Percentiles rank a stretch among this genome's conserved stretches.
phyloP scores from a whole-genome alignment of 1,284 basidiomycete genomes.

The Serendipita sp. region DNA sequence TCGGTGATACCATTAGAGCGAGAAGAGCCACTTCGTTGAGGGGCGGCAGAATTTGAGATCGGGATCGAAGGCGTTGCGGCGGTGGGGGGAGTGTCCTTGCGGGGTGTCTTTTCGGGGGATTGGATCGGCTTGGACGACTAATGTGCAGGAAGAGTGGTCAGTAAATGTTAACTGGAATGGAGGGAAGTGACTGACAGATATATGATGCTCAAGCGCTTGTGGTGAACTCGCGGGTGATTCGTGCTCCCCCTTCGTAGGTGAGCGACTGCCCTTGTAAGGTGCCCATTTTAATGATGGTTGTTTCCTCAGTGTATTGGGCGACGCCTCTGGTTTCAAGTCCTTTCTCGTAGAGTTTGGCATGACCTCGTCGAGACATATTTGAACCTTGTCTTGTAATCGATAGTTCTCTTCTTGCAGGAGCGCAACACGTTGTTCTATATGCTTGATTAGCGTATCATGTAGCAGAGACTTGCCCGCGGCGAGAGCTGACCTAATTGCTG shows the following conservation, averaged over 20 bases:
- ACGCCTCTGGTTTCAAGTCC: not conserved
- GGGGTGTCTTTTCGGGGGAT: conserved; percentile 4
- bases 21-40: conserved; percentile 2
- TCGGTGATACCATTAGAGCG: conserved; percentile 5
- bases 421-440: conserved; percentile 50
- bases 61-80: conserved; percentile 7
- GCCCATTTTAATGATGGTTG: conserved; percentile 76
- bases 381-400: conserved; percentile 44
- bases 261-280: conserved; percentile 53
- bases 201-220: conserved; percentile 55
- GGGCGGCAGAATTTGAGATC: conserved; percentile 10
- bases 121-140: conserved; percentile 18
- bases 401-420: conserved; percentile 64
- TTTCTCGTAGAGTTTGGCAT: conserved; percentile 5
- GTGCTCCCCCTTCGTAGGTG: conserved; percentile 56
- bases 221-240: conserved; percentile 70
- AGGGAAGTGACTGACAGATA: conserved; percentile 20
- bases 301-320: conserved; percentile 35
- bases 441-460: conserved; percentile 10
- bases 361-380: conserved; percentile 52
- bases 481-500: conserved; percentile 54
- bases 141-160: conserved; percentile 7
- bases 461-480: not conserved
- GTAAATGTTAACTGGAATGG: not conserved
- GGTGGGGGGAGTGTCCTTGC: conserved; percentile 4